phyloP scores from a whole-genome alignment of 129 eudicot genomes.

The Artemisia tridentata region DNA sequence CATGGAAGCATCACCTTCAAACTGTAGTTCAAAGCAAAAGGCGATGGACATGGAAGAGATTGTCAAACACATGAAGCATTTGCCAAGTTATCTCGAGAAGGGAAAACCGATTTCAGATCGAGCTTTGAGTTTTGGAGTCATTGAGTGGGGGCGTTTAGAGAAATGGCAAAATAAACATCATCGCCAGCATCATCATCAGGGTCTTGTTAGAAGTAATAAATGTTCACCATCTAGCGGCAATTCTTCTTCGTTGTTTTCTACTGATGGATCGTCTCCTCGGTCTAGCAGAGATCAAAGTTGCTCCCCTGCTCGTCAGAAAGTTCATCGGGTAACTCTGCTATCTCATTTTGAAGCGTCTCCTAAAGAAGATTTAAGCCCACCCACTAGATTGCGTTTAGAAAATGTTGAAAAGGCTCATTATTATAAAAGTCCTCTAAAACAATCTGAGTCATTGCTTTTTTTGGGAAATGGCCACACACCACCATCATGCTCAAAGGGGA shows the following conservation, averaged over 20 bases:
- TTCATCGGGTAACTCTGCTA: conserved; percentile 41
- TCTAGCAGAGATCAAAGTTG: conserved; percentile 52
- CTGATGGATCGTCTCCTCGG: conserved; percentile 49
- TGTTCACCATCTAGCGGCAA: conserved; percentile 50
- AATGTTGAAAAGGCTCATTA: conserved; percentile 26
- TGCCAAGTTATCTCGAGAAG: conserved; percentile 68
- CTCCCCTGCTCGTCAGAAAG: conserved; percentile 47
- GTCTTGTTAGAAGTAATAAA: conserved; percentile 28
- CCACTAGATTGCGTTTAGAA: neutral
- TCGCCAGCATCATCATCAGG: conserved; percentile 17
- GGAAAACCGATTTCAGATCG: conserved; percentile 55
- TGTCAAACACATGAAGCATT: conserved; percentile 73
- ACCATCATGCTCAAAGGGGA: conserved; percentile 43
- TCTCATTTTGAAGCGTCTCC: conserved; percentile 47
- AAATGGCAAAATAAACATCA: conserved; percentile 57
- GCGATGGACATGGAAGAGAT: conserved; percentile 55
- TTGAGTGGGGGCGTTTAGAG: conserved; percentile 73
- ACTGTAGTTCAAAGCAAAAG: conserved; percentile 24
- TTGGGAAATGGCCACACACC: conserved; percentile 18
- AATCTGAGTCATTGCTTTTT: conserved; percentile 18
- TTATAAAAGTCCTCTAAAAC: conserved; percentile 10
- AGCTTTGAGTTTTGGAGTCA: conserved; percentile 73
- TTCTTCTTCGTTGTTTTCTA: conserved; percentile 52
- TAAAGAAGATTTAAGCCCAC: conserved; percentile 9
- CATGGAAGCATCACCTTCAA: conserved; percentile 28